phyloP scores from a whole-genome alignment of 139 green algal species.

The Volvox africanus region DNA sequence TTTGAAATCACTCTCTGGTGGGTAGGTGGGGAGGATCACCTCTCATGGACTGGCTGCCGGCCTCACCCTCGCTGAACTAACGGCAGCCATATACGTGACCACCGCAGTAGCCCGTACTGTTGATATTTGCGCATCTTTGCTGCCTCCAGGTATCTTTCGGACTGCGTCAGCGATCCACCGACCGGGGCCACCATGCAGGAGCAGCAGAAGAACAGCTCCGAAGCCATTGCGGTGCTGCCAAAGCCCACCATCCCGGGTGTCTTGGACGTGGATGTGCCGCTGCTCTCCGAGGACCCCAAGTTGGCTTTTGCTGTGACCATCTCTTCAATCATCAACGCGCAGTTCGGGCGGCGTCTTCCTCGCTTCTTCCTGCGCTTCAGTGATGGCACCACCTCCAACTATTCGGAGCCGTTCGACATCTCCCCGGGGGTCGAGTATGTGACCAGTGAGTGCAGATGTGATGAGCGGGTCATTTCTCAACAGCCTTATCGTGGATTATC shows the following conservation, averaged over 20 bases:
- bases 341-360: background rate
- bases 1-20: slow-evolving; percentile 18
- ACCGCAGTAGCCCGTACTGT: too few species aligned
- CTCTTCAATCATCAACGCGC: background rate
- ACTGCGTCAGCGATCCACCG: slow-evolving; percentile 1
- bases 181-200: background rate
- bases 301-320: slow-evolving; percentile 8
- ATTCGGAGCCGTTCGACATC: slow-evolving; percentile 41
- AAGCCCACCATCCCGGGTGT: background rate
- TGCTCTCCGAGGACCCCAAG: background rate
- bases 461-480: too few species aligned
- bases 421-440: background rate
- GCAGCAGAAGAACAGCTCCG: background rate
- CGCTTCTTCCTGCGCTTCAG: slow-evolving; percentile 39
- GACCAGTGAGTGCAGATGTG: background rate
- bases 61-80: too few species aligned
- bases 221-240: background rate
- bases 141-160: background rate
- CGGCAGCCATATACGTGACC: too few species aligned
- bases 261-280: background rate
- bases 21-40: too few species aligned
- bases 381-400: slow-evolving; percentile 32
- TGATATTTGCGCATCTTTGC: background rate
- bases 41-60: too few species aligned
- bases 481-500: too few species aligned